phyloP scores from a whole-genome alignment of 2,329 filamentous ascomycete species.

The Phyllosticta ampelicida region DNA sequence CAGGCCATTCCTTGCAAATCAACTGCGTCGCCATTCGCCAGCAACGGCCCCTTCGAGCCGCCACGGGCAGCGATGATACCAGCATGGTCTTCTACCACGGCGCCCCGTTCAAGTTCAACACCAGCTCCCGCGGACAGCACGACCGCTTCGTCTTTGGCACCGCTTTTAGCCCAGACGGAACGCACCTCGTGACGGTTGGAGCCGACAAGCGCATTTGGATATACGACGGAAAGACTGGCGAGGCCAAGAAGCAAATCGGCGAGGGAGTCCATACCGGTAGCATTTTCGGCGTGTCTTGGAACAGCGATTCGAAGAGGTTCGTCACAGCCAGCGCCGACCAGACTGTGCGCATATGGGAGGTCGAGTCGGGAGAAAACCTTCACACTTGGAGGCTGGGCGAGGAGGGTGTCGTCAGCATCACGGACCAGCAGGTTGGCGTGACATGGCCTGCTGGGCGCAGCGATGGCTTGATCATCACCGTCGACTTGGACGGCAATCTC shows the following conservation, averaged over 20 bases:
- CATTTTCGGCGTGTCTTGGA: slow-evolving; percentile 88
- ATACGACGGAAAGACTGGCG: slow-evolving; percentile 93
- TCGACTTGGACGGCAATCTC: slow-evolving; percentile 79
- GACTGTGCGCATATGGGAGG: slow-evolving; percentile 91
- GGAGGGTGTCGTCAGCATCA: slow-evolving; percentile 59
- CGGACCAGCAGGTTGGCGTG: slow-evolving; percentile 87
- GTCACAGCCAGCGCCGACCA: slow-evolving; percentile 90
- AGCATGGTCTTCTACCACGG: slow-evolving; percentile 88
- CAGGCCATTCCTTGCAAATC: slow-evolving; percentile 80
- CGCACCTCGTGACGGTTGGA: slow-evolving; percentile 71
- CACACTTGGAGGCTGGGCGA: slow-evolving; percentile 80
- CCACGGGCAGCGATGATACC: slow-evolving; percentile 83
- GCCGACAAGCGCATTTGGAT: slow-evolving; percentile 89
- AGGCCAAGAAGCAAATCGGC: slow-evolving; percentile 64
- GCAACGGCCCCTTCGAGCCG: slow-evolving; percentile 81
- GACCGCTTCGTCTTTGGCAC: slow-evolving; percentile 82
- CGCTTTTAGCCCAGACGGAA: slow-evolving; percentile 83
- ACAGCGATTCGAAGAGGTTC: slow-evolving; percentile 71
- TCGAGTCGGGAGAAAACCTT: slow-evolving; percentile 61
- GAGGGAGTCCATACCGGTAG: slow-evolving; percentile 83
- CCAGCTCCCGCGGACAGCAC: slow-evolving; percentile 67
- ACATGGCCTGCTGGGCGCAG: slow-evolving; percentile 74
- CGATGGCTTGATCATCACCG: slow-evolving; percentile 80
- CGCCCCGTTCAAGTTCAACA: slow-evolving; percentile 90
- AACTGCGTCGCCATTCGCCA: slow-evolving; percentile 85